phyloP scores from a whole-genome alignment of 2,329 filamentous ascomycete genomes.

The Leptographium procerum region DNA sequence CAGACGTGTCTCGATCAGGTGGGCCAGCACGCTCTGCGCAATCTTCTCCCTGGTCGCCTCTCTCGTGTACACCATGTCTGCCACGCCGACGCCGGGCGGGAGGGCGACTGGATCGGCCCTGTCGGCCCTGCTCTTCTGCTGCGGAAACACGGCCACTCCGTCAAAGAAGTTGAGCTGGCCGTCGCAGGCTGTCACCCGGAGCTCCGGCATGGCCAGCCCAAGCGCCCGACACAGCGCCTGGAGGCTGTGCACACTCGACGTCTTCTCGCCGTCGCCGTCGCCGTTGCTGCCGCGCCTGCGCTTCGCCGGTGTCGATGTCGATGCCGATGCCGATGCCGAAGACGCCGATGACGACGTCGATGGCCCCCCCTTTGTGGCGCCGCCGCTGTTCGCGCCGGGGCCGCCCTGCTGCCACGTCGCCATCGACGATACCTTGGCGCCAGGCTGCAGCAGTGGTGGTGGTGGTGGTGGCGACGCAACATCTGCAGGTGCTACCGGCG shows the following conservation, averaged over 20 bases:
- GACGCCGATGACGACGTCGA: too few relatives aligned
- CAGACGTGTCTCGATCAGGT: too few relatives aligned
- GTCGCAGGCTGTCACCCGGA: not conserved
- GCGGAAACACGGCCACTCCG: slow-evolving; percentile 19
- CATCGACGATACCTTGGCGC: not conserved
- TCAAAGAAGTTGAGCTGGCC: slow-evolving; percentile 19
- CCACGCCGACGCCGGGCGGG: slow-evolving; percentile 23
- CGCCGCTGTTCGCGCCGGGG: too few relatives aligned
- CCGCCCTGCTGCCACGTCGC: slow-evolving; percentile 4
- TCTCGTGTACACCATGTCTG: slow-evolving; percentile 23
- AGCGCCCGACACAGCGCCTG: slow-evolving; percentile 6
- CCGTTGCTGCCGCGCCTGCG: not conserved
- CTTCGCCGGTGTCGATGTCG: not conserved
- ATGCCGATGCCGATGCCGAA: too few relatives aligned
- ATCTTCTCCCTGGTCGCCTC: slow-evolving; percentile 25
- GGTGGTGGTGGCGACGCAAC: not conserved
- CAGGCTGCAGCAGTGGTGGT: too few relatives aligned
- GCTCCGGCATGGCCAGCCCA: slow-evolving; percentile 4
- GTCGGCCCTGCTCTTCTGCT: slow-evolving; percentile 20
- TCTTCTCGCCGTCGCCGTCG: slow-evolving; percentile 7
- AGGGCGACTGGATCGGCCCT: slow-evolving; percentile 3
- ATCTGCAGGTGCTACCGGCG: not conserved
- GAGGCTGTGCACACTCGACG: slow-evolving; percentile 15
- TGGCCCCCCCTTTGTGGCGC: too few relatives aligned
- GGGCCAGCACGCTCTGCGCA: slow-evolving; percentile 26